phyloP scores from a whole-genome alignment of 2,329 filamentous ascomycete genomes.

The Akanthomyces muscarius region DNA sequence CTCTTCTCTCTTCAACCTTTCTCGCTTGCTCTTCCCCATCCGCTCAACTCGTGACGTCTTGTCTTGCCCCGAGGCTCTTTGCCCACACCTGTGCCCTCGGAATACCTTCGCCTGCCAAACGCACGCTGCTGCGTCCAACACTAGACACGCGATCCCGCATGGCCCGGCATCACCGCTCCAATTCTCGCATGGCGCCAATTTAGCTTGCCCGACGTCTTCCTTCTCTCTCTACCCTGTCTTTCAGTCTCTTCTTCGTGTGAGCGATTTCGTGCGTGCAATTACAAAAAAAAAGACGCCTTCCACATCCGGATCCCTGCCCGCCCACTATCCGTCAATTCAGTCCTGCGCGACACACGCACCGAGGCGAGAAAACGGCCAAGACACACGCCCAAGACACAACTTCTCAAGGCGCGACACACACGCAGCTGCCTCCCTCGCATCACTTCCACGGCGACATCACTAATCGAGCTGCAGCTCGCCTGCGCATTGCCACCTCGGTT shows the following conservation, averaged over 20 bases:
- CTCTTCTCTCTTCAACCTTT: background rate
- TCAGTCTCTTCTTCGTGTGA: background rate
- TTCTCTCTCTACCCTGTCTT: background rate
- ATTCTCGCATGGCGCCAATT: conserved; percentile 10
- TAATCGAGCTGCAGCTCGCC: background rate
- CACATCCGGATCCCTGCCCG: background rate
- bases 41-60: background rate
- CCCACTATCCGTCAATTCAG: background rate
- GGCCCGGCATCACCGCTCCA: conserved; percentile 3
- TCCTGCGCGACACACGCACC: conserved; percentile 2
- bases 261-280: background rate
- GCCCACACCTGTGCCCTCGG: background rate
- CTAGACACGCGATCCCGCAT: conserved; percentile 5
- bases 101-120: conserved; percentile 6
- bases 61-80: background rate
- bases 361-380: background rate
- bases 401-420: background rate
- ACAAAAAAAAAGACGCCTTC: background rate
- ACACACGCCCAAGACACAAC: conserved; percentile 7
- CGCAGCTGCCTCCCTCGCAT: background rate
- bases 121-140: background rate
- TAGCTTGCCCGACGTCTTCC: background rate
- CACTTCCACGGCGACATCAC: background rate
- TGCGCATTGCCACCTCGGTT: background rate
- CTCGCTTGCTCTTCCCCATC: background rate